phyloP scores from a whole-genome alignment of 352 stramenopile genomes.

The Pythium rhizo-oryzae region DNA sequence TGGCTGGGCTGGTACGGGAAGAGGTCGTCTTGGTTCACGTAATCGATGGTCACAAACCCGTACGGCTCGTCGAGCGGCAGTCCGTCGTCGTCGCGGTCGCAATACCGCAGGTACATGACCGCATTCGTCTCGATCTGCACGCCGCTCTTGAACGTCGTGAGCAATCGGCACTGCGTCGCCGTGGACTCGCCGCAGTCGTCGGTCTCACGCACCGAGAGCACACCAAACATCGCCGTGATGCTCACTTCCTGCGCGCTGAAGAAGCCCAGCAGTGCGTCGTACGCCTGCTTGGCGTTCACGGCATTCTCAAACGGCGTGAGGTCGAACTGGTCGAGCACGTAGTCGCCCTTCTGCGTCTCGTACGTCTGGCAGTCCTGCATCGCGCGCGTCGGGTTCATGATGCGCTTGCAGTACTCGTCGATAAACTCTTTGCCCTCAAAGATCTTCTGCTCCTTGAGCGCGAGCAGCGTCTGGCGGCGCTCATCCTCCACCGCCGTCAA shows the following conservation, averaged over 20 bases:
- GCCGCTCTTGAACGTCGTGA: slow-evolving; percentile 25
- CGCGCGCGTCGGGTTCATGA: slow-evolving; percentile 24
- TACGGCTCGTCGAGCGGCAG: slow-evolving; percentile 28
- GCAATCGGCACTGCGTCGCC: slow-evolving; percentile 19
- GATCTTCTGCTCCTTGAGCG: slow-evolving; percentile 27
- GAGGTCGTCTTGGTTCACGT: slow-evolving; percentile 35
- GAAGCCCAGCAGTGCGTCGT: slow-evolving; percentile 25
- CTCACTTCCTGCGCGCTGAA: slow-evolving; percentile 28
- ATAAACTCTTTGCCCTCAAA: slow-evolving; percentile 29
- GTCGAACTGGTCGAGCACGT: slow-evolving; percentile 24
- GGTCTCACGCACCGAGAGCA: slow-evolving; percentile 27
- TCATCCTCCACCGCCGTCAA: slow-evolving; percentile 18
- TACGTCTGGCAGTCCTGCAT: slow-evolving; percentile 28
- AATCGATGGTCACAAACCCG: slow-evolving; percentile 26
- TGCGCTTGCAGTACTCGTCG: slow-evolving; percentile 27
- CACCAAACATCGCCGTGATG: slow-evolving; percentile 25
- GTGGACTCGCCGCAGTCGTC: slow-evolving; percentile 27
- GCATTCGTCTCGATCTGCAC: slow-evolving; percentile 26
- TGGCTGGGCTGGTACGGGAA: slow-evolving; percentile 27
- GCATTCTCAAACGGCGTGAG: slow-evolving; percentile 25
- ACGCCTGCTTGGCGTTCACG: slow-evolving; percentile 17
- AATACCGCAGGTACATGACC: slow-evolving; percentile 28
- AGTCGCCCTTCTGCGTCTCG: slow-evolving; percentile 26
- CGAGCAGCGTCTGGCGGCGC: slow-evolving; percentile 22
- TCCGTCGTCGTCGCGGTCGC: slow-evolving; percentile 25